Base-by-base conservation (phyloP, 2,329 filamentous ascomycete species). In the Penicillium italicum region DNA sequence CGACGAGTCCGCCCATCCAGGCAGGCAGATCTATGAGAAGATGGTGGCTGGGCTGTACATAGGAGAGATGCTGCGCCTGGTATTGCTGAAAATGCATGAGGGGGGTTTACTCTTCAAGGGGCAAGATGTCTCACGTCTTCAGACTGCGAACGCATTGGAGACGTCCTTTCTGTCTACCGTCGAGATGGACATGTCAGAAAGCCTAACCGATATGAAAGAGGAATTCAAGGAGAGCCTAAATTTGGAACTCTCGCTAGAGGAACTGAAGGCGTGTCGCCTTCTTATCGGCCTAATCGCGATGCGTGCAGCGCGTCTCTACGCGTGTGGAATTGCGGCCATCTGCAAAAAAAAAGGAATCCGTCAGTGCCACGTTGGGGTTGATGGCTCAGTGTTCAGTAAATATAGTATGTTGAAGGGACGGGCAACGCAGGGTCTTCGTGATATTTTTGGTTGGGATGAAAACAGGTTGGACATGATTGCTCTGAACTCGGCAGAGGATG, bases 41-140 rank as follows among this genome's bases (percentile, higher is more conserved):
- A 96, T 96, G 89, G 91, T 96, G 69, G 90, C 92, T 1, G 92
- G 92, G 50, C 80, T 96, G 44, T 97, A 97, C 72, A 83, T 97
- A 1, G 93, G 92, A 59, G 92, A 97, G 74, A 87, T 97, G 66
- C 91, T 96, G 80, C 89, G 93, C 49, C 82, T 96, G 42, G 85
- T 94, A 51, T 77, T 97, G 53, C 80, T 95, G 16, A 90, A 94
- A 65, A 79, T 97, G 50, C 87, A 96, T 73, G 87, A 94, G 66
- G 87, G 85, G 62, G 77, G 83, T 31, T 78, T 86, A 63, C 84
- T 97, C 58, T 97, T 97, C 72, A 82, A 87, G 62, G 84, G 82
- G 55, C 91, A 96, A 73, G 88, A 96, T 66, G 86, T 94, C 62
- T 79, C 83, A 55, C 82, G 84, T 66, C 83, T 97, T 45, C 85